A percentile compares a stretch with the other conserved stretches of the same genome.
Conservation (phyloP, 1,139 yeast species). For the Pichia inconspicua region DNA sequence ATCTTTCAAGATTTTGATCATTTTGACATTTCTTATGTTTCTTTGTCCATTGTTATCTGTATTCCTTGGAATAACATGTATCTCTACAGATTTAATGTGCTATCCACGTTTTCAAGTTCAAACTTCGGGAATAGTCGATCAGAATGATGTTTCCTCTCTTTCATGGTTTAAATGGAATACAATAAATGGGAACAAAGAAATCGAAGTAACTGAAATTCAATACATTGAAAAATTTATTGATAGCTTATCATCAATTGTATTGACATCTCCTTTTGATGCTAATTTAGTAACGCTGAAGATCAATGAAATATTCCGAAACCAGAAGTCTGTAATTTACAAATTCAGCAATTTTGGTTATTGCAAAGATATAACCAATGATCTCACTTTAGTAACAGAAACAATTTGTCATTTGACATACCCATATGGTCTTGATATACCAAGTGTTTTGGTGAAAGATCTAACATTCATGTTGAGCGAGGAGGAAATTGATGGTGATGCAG, state of each 20-base stretch:
- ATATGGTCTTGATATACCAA: conserved; percentile 39
- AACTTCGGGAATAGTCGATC: conserved; percentile 6
- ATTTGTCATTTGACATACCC: conserved; percentile 8
- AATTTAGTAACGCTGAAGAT: conserved; percentile 28
- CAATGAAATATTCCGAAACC: conserved; percentile 3
- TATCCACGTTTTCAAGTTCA: conserved; percentile 40
- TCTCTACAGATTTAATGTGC: conserved; percentile 29
- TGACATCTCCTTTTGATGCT: conserved; percentile 12
- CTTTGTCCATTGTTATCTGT: conserved; percentile 17
- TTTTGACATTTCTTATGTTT: conserved; percentile 19
- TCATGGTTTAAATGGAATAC: background rate
- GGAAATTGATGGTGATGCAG: conserved; percentile 33
- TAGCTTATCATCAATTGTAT: conserved; percentile 3
- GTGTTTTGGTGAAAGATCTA: conserved; percentile 42
- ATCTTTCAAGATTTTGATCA: conserved; percentile 16
- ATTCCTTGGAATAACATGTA: conserved; percentile 20
- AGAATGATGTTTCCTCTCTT: background rate
- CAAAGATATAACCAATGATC: conserved; percentile 24
- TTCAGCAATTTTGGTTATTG: conserved; percentile 47
- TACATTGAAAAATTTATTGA: conserved; percentile 2
- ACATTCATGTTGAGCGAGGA: conserved; percentile 40
- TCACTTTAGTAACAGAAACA: background rate
- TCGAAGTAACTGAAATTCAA: background rate
- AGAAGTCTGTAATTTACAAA: conserved; percentile 24
- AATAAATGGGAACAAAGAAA: background rate